Percentiles rank a stretch among this genome's conserved stretches.
These are phyloP conservation scores for Lumnitzera littorea DNA, from an alignment of 345 rosid genomes.

Conservation along the genomic window DNA sequence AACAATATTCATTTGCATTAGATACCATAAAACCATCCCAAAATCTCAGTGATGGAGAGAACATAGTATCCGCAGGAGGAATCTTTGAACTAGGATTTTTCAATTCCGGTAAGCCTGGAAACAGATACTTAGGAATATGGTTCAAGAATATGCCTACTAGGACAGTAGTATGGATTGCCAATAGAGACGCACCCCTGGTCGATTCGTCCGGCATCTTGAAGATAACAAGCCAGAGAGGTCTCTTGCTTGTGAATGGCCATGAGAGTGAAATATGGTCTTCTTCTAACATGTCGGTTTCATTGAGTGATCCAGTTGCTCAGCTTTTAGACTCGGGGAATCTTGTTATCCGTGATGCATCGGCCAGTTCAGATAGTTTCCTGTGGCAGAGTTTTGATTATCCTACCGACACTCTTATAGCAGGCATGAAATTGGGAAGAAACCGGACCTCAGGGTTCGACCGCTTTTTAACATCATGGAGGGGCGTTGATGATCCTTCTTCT, in stretches of 20 bases:
- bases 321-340: constrained; percentile 22
- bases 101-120: constrained; percentile 5
- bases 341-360: constrained; percentile 6
- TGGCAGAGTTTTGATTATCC: constrained; percentile 13
- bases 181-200: constrained; percentile 28
- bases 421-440: constrained; percentile 10
- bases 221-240: constrained; percentile 4
- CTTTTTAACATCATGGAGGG: constrained; percentile 32
- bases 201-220: constrained; percentile 13
- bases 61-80: constrained; percentile 4
- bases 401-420: constrained; percentile 13
- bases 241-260: constrained; percentile 1
- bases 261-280: constrained; percentile 7
- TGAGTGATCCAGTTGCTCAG: constrained; percentile 10
- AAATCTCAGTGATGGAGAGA: constrained; percentile 4
- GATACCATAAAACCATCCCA: constrained; percentile 7
- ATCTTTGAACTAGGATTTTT: constrained; percentile 31
- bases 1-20: no score
- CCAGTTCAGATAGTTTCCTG: neutral
- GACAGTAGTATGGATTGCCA: constrained; percentile 41
- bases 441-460: constrained; percentile 1
- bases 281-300: neutral
- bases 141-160: constrained; percentile 9
- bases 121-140: constrained; percentile 36
- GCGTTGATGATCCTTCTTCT: constrained; percentile 23